Percentiles rank a stretch among this genome's conserved stretches.
These are phyloP conservation scores for Sanguinoderma infundibulare DNA, from an alignment of 1,284 basidiomycete genomes.

Conservation along the genomic window DNA sequence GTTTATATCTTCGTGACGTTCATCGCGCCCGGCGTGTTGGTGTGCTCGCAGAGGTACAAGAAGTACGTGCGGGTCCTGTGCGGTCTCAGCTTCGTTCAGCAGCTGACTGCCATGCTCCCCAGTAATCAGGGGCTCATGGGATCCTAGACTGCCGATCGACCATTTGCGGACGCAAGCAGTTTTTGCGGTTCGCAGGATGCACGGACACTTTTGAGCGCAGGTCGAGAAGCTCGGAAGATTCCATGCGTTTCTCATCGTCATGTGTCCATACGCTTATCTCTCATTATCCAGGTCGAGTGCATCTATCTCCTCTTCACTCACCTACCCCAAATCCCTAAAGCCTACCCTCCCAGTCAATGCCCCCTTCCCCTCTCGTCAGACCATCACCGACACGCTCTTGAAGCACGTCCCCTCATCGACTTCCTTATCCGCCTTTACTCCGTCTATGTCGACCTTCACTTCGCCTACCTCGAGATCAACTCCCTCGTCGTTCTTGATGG, in stretches of 20 bases:
- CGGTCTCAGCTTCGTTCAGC: not conserved
- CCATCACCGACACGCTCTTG: constrained; percentile 79
- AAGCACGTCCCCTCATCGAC: constrained; percentile 88
- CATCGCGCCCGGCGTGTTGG: constrained; percentile 69
- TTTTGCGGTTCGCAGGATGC: too few species aligned
- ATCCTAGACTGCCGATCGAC: too few species aligned
- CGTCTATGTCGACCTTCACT: constrained; percentile 97
- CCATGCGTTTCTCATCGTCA: constrained; percentile 4
- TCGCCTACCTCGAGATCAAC: constrained; percentile 99
- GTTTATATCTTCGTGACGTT: constrained; percentile 67
- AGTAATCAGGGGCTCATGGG: constrained; percentile 63
- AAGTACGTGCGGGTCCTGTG: constrained; percentile 58
- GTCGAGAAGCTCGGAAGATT: too few species aligned
- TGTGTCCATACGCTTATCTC: not conserved
- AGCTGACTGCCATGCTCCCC: constrained; percentile 12
- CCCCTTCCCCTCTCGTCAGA: constrained; percentile 81
- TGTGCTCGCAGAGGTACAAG: constrained; percentile 86
- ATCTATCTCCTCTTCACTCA: constrained; percentile 98
- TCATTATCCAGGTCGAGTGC: constrained; percentile 75
- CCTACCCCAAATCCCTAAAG: constrained; percentile 93
- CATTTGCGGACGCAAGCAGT: too few species aligned
- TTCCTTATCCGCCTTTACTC: constrained; percentile 96
- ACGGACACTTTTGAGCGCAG: too few species aligned
- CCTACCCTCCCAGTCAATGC: constrained; percentile 83
- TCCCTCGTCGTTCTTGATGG: constrained; percentile 94